Percentiles rank a stretch among this genome's conserved stretches.
phyloP scores from a whole-genome alignment of 1,284 basidiomycete species.

The Rhodotorula sp. region DNA sequence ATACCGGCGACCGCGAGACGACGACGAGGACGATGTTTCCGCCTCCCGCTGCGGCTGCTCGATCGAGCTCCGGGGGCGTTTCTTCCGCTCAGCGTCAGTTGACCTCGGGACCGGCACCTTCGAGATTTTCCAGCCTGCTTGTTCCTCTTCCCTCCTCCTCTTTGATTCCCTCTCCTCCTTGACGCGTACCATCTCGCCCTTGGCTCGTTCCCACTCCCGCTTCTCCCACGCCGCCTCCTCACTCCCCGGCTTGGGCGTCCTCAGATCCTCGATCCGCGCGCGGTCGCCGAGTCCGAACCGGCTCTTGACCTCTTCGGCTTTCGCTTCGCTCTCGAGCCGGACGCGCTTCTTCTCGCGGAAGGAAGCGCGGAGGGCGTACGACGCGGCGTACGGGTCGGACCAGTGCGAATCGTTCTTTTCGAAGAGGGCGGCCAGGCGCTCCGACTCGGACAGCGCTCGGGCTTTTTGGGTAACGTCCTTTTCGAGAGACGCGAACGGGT shows the following conservation, averaged over 20 bases:
- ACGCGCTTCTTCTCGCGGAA: conserved; percentile 82
- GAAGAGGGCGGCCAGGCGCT: conserved; percentile 75
- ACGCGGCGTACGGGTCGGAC: conserved; percentile 79
- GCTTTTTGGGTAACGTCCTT: conserved; percentile 76
- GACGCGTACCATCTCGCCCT: conserved; percentile 59
- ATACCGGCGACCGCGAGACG: neutral
- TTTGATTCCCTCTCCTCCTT: conserved; percentile 4
- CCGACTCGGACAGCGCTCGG: conserved; percentile 66
- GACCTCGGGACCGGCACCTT: neutral
- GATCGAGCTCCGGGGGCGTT: conserved; percentile 6
- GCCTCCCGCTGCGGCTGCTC: neutral
- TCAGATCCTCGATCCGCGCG: conserved; percentile 54
- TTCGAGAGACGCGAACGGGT: conserved; percentile 84
- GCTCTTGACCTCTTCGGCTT: conserved; percentile 22
- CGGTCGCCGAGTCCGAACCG: conserved; percentile 68
- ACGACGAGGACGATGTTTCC: neutral
- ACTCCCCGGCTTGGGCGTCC: conserved; percentile 44
- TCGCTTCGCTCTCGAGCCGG: conserved; percentile 20
- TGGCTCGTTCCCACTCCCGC: conserved; percentile 59
- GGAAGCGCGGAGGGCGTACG: conserved; percentile 67
- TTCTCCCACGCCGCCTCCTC: conserved; percentile 58
- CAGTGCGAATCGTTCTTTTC: conserved; percentile 69
- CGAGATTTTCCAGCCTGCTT: conserved; percentile 3
- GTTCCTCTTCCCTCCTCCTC: conserved; percentile 19
- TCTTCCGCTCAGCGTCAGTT: neutral